Percentiles rank a stretch among this genome's conserved stretches.
phyloP scores from a whole-genome alignment of 1,284 basidiomycete genomes.

The Cryptococcus neoformans region DNA sequence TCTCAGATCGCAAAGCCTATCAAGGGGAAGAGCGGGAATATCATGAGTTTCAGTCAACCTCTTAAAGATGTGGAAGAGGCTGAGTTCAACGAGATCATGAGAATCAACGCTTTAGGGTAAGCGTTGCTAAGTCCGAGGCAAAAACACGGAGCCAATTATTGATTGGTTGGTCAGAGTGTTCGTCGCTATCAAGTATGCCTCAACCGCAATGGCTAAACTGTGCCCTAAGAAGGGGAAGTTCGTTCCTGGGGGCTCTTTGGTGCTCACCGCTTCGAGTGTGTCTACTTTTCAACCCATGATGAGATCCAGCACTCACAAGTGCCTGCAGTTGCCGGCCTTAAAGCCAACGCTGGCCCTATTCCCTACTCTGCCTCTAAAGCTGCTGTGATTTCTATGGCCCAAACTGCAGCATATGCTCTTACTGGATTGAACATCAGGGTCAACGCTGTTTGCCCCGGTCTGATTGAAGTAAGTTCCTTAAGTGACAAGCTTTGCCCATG shows the following conservation, averaged over 20 bases:
- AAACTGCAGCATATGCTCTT: constrained; percentile 77
- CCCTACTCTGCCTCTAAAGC: constrained; percentile 91
- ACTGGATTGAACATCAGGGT: constrained; percentile 77
- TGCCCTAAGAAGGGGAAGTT: constrained; percentile 65
- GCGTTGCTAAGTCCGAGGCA: constrained; percentile 23
- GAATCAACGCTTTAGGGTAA: constrained; percentile 78
- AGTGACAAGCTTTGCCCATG: background rate
- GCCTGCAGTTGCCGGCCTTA: constrained; percentile 69
- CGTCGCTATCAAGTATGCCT: constrained; percentile 83
- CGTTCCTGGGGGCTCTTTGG: constrained; percentile 72
- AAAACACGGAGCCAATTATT: background rate
- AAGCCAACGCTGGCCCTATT: constrained; percentile 77
- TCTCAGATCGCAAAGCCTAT: background rate
- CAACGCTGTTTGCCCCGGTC: constrained; percentile 85
- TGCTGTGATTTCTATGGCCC: constrained; percentile 81
- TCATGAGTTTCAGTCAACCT: background rate
- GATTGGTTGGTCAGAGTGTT: constrained; percentile 61
- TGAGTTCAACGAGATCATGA: constrained; percentile 70
- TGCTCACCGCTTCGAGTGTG: constrained; percentile 59
- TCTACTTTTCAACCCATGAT: background rate
- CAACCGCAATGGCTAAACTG: constrained; percentile 69
- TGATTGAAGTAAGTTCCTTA: constrained; percentile 64
- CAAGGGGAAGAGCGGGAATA: background rate
- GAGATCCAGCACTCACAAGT: constrained; percentile 50
- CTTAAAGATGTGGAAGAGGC: constrained; percentile 53